Percentiles rank a stretch among this genome's conserved stretches.
Evolutionary conservation across 1,284 basidiomycete genomes (phyloP).

Genomic region (Takashimella koratensis): DNA sequence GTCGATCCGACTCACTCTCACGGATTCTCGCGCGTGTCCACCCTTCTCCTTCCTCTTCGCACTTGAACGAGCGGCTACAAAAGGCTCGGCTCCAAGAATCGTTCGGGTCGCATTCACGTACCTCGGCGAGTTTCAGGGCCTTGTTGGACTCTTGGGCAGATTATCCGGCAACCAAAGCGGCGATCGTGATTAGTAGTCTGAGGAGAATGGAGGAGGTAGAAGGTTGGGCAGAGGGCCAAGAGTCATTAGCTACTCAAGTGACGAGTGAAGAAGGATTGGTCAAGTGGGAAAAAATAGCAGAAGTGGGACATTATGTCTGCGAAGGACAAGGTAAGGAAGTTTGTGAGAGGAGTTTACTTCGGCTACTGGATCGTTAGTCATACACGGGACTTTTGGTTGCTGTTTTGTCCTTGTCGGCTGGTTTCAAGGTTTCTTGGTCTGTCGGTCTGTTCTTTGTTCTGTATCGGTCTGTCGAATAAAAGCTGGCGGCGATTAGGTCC

Average conservation of each 20-base stretch:
- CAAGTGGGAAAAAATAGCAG: conserved; percentile 35
- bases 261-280: conserved; percentile 35
- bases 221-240: conserved; percentile 39
- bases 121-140: conserved; percentile 28
- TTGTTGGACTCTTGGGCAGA: conserved; percentile 26
- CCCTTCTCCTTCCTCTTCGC: conserved; percentile 26
- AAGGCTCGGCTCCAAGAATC: conserved; percentile 40
- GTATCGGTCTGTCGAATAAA: too few species aligned
- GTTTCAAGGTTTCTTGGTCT: too few species aligned
- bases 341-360: conserved; percentile 13
- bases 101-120: conserved; percentile 35
- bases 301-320: conserved; percentile 34
- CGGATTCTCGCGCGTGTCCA: conserved; percentile 35
- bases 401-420: neutral
- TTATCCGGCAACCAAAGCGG: conserved; percentile 29
- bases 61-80: conserved; percentile 33
- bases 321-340: conserved; percentile 17
- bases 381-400: neutral
- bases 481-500: too few species aligned
- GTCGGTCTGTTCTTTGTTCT: neutral
- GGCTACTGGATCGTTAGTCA: neutral
- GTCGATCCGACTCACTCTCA: conserved; percentile 32
- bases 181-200: conserved; percentile 32
- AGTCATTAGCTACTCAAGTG: conserved; percentile 37
- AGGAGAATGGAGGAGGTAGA: conserved; percentile 29